A percentile compares a stretch with the other conserved stretches of the same genome.
Evolutionary conservation across 257 asterid genomes (phyloP).

Genomic region (Orobanche coerulescens): DNA sequence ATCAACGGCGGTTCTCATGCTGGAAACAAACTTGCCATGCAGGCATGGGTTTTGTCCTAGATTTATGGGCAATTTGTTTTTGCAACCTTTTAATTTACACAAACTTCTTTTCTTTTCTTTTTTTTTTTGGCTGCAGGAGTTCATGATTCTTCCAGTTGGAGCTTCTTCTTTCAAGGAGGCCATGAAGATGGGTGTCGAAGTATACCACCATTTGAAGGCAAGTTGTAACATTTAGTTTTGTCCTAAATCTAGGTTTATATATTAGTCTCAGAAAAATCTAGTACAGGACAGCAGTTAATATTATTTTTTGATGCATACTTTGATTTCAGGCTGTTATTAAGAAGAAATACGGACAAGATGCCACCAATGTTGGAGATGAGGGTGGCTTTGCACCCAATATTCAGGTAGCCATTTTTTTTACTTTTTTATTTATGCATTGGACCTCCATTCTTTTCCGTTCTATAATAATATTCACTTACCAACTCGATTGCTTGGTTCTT

Average conservation of each 20-base stretch:
- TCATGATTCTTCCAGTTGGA: slow-evolving; percentile 96
- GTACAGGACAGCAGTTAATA: background rate
- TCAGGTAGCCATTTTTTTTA: slow-evolving; percentile 36
- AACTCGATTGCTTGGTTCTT: slow-evolving; percentile 13
- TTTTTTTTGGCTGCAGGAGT: slow-evolving; percentile 44
- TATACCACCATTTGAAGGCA: slow-evolving; percentile 91
- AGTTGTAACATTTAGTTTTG: slow-evolving; percentile 1
- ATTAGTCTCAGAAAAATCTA: background rate
- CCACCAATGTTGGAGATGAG: slow-evolving; percentile 97
- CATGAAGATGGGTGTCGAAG: slow-evolving; percentile 99
- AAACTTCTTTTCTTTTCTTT: background rate
- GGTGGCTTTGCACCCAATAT: slow-evolving; percentile 99
- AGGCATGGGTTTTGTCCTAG: slow-evolving; percentile 38
- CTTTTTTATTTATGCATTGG: background rate
- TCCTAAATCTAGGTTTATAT: background rate
- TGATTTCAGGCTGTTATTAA: slow-evolving; percentile 72
- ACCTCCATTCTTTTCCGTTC: slow-evolving; percentile 1
- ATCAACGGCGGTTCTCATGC: slow-evolving; percentile 99
- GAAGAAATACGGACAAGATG: slow-evolving; percentile 96
- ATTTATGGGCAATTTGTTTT: background rate
- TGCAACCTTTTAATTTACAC: slow-evolving; percentile 1
- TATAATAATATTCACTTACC: slow-evolving; percentile 14
- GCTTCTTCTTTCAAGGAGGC: slow-evolving; percentile 93
- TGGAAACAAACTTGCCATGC: slow-evolving; percentile 99
- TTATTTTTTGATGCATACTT: too few relatives aligned